phyloP scores from a whole-genome alignment of 768 basidiomycete species.

The Suillus alpinus region DNA sequence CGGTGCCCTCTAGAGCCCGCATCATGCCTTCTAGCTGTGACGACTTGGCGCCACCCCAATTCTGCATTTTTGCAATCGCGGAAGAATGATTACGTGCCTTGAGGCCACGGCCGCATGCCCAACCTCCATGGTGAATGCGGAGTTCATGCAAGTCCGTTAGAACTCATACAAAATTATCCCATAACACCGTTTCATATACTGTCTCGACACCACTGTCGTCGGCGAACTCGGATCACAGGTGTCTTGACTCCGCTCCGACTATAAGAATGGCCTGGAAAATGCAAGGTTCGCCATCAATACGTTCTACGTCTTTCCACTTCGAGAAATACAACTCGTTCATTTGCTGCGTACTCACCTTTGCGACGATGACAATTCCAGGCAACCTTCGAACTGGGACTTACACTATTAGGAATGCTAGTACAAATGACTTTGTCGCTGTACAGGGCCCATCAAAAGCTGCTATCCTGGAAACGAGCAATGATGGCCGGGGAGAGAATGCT shows the following conservation, averaged over 20 bases:
- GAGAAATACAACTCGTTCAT: background rate
- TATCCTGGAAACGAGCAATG: background rate
- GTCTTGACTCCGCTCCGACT: background rate
- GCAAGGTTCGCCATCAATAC: background rate
- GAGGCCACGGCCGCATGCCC: background rate
- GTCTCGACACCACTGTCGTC: background rate
- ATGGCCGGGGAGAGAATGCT: background rate
- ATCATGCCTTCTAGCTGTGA: background rate
- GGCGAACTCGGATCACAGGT: background rate
- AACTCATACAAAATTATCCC: background rate
- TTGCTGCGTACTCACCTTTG: background rate
- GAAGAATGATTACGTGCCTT: background rate
- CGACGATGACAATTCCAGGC: background rate
- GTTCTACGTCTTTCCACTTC: background rate
- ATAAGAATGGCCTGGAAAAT: background rate
- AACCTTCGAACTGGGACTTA: background rate
- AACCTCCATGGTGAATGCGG: background rate
- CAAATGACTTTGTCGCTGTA: background rate
- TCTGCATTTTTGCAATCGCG: background rate
- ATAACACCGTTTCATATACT: background rate
- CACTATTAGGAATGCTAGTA: conserved; percentile 1
- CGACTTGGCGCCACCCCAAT: background rate
- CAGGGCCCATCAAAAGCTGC: background rate
- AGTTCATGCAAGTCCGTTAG: background rate
- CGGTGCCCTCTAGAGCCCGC: background rate